phyloP scores from a whole-genome alignment of 2,329 filamentous ascomycete genomes.

The Podosphaera xanthii region DNA sequence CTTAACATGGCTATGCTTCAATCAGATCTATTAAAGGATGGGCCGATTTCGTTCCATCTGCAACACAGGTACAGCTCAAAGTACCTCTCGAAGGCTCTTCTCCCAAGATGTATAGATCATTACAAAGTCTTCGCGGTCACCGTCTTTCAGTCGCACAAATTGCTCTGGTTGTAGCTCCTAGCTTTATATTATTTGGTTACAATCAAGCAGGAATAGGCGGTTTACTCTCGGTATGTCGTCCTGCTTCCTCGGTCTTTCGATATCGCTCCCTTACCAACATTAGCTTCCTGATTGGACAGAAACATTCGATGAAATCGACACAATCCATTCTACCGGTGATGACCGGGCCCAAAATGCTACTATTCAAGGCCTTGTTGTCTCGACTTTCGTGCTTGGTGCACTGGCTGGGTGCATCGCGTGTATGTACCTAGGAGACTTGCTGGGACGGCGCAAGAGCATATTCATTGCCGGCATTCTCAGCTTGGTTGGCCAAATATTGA shows the following conservation, averaged over 20 bases:
- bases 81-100: too few species aligned
- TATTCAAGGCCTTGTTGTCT: conserved; percentile 26
- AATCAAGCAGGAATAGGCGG: neutral
- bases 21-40: too few species aligned
- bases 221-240: neutral
- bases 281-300: neutral
- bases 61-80: too few species aligned
- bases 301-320: neutral
- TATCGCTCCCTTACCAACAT: neutral
- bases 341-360: neutral
- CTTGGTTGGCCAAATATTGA: neutral
- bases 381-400: conserved; percentile 33
- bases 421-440: conserved; percentile 27
- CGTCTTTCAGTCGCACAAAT: neutral
- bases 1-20: too few species aligned
- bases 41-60: too few species aligned
- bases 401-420: conserved; percentile 26
- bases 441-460: conserved; percentile 18
- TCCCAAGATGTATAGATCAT: too few species aligned
- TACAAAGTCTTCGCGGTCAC: neutral
- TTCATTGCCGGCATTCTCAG: neutral
- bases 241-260: neutral
- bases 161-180: neutral
- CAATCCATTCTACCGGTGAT: neutral
- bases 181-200: neutral